phyloP scores from a whole-genome alignment of 2,329 filamentous ascomycete genomes.

The Ascochyta koolunga region DNA sequence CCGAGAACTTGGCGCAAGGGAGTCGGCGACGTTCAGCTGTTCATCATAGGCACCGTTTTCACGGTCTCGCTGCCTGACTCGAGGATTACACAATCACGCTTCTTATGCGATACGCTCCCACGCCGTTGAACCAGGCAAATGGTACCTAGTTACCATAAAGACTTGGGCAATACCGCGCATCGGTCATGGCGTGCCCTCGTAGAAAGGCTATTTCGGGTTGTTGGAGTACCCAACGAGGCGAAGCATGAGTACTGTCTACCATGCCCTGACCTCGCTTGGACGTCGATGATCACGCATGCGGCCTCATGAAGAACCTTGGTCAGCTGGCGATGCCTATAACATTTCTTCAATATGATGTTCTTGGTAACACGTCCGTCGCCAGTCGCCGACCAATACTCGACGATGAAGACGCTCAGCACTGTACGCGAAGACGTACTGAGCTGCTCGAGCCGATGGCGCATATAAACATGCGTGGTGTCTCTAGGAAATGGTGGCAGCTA shows the following conservation, averaged over 20 bases:
- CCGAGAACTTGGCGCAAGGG: conserved; percentile 6
- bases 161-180: not conserved
- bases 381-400: conserved; percentile 9
- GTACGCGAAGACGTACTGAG: not conserved
- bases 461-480: not conserved
- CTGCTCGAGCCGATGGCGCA: not conserved
- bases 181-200: not conserved
- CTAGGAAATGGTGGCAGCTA: not conserved
- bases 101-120: not conserved
- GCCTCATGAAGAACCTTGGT: not conserved
- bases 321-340: not conserved
- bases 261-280: conserved; percentile 6
- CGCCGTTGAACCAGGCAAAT: not conserved
- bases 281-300: conserved; percentile 11
- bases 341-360: not conserved
- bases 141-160: not conserved
- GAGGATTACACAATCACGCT: not conserved
- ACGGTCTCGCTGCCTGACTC: not conserved
- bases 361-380: not conserved
- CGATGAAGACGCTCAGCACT: not conserved
- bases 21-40: conserved; percentile 8
- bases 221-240: not conserved
- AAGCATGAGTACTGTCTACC: not conserved
- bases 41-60: not conserved
- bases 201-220: not conserved